These are phyloP conservation scores for Brassica carinata DNA, from an alignment of 345 rosid genomes.

Conservation along the genomic window DNA sequence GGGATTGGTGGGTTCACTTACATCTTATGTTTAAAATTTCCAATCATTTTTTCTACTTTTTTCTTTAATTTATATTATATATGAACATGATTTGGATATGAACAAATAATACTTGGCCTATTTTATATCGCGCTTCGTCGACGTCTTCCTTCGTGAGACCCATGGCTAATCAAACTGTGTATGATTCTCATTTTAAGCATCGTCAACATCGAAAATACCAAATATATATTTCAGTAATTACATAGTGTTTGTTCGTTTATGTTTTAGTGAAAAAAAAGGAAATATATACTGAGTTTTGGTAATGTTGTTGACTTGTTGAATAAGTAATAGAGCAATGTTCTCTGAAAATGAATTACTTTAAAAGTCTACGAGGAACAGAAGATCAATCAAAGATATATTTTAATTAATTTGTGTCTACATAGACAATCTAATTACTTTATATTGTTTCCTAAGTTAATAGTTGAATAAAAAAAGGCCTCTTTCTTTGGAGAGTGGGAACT, in stretches of 20 bases:
- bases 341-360: conserved; percentile 6
- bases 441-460: not conserved
- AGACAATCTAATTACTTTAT: not conserved
- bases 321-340: not conserved
- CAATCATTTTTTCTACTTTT: not conserved
- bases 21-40: not conserved
- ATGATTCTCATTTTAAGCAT: not conserved
- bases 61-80: not conserved
- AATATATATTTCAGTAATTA: not conserved
- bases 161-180: not conserved
- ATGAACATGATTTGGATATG: not conserved
- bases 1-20: conserved; percentile 19
- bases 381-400: not conserved
- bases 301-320: not conserved
- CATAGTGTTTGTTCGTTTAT: conserved; percentile 1
- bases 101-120: not conserved
- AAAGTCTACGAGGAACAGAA: conserved; percentile 9
- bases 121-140: not conserved
- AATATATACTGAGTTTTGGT: not conserved
- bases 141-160: not conserved
- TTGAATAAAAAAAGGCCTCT: not conserved
- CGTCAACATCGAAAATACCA: not conserved
- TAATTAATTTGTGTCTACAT: not conserved
- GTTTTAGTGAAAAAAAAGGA: not conserved
- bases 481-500: not conserved